phyloP scores from a whole-genome alignment of 495 filamentous ascomycete genomes.

The Aspergillus egyptiacus region DNA sequence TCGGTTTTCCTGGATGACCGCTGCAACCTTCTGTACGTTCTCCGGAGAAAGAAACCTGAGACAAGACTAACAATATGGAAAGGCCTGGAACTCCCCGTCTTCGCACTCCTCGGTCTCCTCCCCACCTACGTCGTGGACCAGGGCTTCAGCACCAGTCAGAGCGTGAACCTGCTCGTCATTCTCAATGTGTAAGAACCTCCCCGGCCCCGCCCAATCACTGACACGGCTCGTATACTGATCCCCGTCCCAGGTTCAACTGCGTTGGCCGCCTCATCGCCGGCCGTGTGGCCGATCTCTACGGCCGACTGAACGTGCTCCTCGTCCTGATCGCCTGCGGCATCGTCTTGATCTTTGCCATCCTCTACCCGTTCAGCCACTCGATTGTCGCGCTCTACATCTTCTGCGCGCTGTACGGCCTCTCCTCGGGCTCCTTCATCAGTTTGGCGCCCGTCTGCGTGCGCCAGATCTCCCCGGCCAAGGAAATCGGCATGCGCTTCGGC shows the following conservation, averaged over 20 bases:
- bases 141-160: constrained; percentile 30
- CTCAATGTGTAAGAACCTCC: constrained; percentile 26
- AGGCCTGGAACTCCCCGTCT: constrained; percentile 48
- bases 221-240: too few species aligned
- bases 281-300: constrained; percentile 61
- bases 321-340: constrained; percentile 38
- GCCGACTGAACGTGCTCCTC: constrained; percentile 57
- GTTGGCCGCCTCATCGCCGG: constrained; percentile 67
- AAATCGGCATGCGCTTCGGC: constrained; percentile 62
- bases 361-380: constrained; percentile 52
- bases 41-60: neutral
- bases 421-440: constrained; percentile 55
- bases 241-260: constrained; percentile 31
- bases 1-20: constrained; percentile 33
- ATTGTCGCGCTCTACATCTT: constrained; percentile 47
- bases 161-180: constrained; percentile 31
- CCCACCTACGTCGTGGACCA: constrained; percentile 45
- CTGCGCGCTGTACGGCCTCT: constrained; percentile 56
- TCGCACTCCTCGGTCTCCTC: constrained; percentile 44
- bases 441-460: constrained; percentile 16
- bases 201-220: neutral
- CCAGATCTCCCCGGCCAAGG: constrained; percentile 54
- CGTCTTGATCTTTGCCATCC: constrained; percentile 49
- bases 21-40: constrained; percentile 33
- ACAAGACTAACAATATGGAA: neutral